A percentile compares a stretch with the other conserved stretches of the same genome.
phyloP scores from a whole-genome alignment of 192 early-diverging fungal species.

The Umbelopsis isabellina region DNA sequence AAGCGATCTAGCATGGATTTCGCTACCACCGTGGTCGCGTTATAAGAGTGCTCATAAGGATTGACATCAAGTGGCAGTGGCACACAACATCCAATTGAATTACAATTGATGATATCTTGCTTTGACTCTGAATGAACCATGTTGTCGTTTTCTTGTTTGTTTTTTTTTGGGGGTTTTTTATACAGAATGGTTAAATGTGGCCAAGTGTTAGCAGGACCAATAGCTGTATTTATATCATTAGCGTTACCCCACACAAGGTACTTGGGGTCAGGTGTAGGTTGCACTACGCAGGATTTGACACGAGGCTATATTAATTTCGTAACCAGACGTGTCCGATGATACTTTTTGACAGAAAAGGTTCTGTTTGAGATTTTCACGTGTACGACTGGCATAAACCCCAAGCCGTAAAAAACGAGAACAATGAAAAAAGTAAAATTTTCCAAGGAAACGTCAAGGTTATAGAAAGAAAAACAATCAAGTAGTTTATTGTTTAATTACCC shows the following conservation, averaged over 20 bases:
- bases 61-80: neutral
- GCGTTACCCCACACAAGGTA: conserved; percentile 9
- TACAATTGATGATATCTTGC: conserved; percentile 1
- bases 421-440: neutral
- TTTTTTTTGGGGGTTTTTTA: too few relatives aligned
- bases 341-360: conserved; percentile 7
- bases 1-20: conserved; percentile 11
- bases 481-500: neutral
- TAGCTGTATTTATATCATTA: neutral
- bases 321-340: conserved; percentile 16
- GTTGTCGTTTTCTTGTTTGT: too few relatives aligned
- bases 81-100: conserved; percentile 12
- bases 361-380: conserved; percentile 17
- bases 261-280: neutral
- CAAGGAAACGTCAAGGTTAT: neutral
- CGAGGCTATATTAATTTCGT: conserved; percentile 1
- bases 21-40: conserved; percentile 10
- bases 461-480: neutral
- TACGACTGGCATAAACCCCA: neutral
- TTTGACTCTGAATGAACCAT: neutral
- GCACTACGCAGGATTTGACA: conserved; percentile 4
- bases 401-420: neutral
- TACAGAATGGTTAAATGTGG: neutral
- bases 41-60: conserved; percentile 3
- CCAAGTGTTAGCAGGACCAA: too few relatives aligned